Percentiles rank a stretch among this genome's conserved stretches.
Evolutionary conservation across 2,329 filamentous ascomycete species (phyloP).

Genomic region (Hymenoscyphus salicellus): DNA sequence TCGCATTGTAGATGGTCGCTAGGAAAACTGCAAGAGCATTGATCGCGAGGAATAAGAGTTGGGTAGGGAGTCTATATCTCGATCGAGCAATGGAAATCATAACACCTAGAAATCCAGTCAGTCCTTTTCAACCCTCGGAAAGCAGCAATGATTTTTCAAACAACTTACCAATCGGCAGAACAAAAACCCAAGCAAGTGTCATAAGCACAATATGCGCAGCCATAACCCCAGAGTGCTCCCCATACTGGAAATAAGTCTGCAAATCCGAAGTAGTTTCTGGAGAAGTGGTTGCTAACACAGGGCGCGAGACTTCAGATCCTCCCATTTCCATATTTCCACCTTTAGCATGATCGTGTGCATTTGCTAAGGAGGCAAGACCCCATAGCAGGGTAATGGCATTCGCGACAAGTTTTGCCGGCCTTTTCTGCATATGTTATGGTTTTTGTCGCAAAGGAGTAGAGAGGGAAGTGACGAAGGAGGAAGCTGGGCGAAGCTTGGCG

Average conservation of each 20-base stretch:
- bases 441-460: background rate
- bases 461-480: background rate
- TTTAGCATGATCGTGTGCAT: constrained; percentile 30
- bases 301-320: constrained; percentile 8
- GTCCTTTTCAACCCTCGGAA: background rate
- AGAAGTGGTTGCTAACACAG: constrained; percentile 10
- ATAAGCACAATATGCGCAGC: constrained; percentile 65
- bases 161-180: constrained; percentile 64
- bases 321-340: constrained; percentile 35
- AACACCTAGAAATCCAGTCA: constrained; percentile 43
- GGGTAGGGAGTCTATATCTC: constrained; percentile 64
- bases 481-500: background rate
- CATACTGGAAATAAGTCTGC: constrained; percentile 42
- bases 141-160: background rate
- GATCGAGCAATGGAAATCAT: constrained; percentile 84
- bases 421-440: constrained; percentile 19
- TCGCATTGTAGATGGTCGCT: constrained; percentile 70
- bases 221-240: constrained; percentile 40
- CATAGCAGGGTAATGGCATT: constrained; percentile 20
- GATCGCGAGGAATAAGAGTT: constrained; percentile 63
- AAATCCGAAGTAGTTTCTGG: constrained; percentile 30
- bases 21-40: constrained; percentile 65
- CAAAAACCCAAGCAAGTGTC: constrained; percentile 65
- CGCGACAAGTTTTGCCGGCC: constrained; percentile 5
- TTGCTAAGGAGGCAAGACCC: constrained; percentile 20